phyloP scores from a whole-genome alignment of 2,329 filamentous ascomycete genomes.

The Trichoderma gracile region DNA sequence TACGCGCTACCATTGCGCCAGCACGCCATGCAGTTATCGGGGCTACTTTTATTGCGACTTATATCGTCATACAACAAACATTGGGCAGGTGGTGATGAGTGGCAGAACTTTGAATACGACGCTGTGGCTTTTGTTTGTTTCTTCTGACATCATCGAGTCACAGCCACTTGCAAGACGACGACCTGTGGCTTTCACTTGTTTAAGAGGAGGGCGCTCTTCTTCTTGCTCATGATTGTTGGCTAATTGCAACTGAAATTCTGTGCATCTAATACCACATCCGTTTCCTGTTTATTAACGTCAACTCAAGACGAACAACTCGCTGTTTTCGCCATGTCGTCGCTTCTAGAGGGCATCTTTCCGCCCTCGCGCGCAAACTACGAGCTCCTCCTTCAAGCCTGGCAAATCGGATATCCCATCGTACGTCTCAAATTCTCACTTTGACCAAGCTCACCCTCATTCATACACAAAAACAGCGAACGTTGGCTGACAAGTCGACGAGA shows the following conservation, averaged over 20 bases:
- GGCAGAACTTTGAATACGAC: neutral
- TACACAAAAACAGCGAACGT: too few relatives aligned
- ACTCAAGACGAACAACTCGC: too few relatives aligned
- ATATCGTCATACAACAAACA: neutral
- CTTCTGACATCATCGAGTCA: conserved; percentile 10
- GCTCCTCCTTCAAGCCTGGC: conserved; percentile 53
- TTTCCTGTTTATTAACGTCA: too few relatives aligned
- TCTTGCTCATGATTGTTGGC: too few relatives aligned
- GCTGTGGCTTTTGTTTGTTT: neutral
- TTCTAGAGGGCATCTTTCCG: conserved; percentile 58
- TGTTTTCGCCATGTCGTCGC: conserved; percentile 36
- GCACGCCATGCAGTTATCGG: conserved; percentile 26
- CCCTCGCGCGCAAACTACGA: conserved; percentile 61
- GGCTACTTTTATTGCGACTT: neutral
- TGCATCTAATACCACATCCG: too few relatives aligned
- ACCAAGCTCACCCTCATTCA: neutral
- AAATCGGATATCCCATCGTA: conserved; percentile 55
- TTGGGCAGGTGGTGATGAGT: conserved; percentile 9
- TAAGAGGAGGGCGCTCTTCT: too few relatives aligned
- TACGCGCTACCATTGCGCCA: conserved; percentile 28
- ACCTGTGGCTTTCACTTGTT: neutral
- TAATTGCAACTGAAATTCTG: too few relatives aligned
- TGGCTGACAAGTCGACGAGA: too few relatives aligned
- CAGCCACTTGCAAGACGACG: neutral
- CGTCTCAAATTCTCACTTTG: conserved; percentile 27